These are phyloP conservation scores for Cucurbitaria berberidis DNA, from an alignment of 2,329 filamentous ascomycete species.

Conservation along the genomic window DNA sequence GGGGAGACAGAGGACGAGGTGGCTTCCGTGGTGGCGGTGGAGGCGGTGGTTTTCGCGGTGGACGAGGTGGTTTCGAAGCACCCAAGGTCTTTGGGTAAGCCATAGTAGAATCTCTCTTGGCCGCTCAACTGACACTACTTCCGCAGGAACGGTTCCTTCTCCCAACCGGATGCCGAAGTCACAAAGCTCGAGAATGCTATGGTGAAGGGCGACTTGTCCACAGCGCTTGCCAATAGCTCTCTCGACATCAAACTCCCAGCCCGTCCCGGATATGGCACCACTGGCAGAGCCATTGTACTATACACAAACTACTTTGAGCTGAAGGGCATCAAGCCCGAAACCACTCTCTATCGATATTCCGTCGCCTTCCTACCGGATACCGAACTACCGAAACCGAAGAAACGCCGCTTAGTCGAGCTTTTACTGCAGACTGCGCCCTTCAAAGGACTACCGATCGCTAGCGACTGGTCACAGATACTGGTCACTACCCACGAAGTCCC, in stretches of 20 bases:
- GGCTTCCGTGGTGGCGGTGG: conserved; percentile 20
- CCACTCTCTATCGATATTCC: conserved; percentile 37
- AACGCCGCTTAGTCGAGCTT: conserved; percentile 55
- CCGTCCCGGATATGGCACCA: conserved; percentile 43
- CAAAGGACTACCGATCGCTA: conserved; percentile 38
- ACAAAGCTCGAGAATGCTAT: conserved; percentile 38
- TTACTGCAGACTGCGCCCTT: conserved; percentile 48
- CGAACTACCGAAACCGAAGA: conserved; percentile 51
- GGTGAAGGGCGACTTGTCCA: conserved; percentile 37
- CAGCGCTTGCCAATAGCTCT: conserved; percentile 29
- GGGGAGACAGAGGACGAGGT: conserved; percentile 15
- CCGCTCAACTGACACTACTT: neutral
- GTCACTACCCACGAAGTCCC: conserved; percentile 33
- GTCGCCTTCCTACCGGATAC: conserved; percentile 38
- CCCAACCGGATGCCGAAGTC: conserved; percentile 40
- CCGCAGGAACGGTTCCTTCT: conserved; percentile 37
- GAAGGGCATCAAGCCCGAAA: conserved; percentile 38
- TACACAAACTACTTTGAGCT: conserved; percentile 51
- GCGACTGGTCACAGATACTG: conserved; percentile 48
- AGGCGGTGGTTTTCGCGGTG: conserved; percentile 16
- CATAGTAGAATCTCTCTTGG: neutral
- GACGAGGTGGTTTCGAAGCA: conserved; percentile 15
- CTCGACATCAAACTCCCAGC: conserved; percentile 31
- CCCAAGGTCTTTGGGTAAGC: conserved; percentile 34
- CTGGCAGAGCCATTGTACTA: conserved; percentile 48